Base-by-base conservation (phyloP, 352 stramenopile genomes). In the Pythium brassicae region DNA sequence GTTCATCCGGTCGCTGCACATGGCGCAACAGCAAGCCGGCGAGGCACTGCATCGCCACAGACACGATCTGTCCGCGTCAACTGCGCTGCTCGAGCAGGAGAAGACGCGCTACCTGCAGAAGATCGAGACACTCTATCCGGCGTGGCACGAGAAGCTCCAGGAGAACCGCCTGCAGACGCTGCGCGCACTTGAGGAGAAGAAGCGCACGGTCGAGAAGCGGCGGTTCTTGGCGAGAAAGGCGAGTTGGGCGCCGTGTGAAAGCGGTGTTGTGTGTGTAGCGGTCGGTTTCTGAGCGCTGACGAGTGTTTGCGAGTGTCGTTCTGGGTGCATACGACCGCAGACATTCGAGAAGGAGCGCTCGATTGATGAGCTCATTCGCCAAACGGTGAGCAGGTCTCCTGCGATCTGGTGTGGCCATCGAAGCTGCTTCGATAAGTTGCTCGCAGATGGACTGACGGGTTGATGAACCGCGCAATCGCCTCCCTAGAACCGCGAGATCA, bases 291-390 rank as follows among this genome's bases (percentile, higher is more conserved):
- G n/a, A n/a, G n/a, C n/a, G n/a, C n/a, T n/a, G n/a, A n/a, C n/a
- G n/a, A n/a, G n/a, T n/a, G n/a, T n/a, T n/a, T n/a, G n/a, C n/a
- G n/a, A n/a, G n/a, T n/a, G n/a, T n/a, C n/a, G n/a, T n/a, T n/a
- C n/a, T n/a, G n/a, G n/a, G n/a, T n/a, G n/a, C n/a, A n/a, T n/a
- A n/a, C n/a, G 60, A 17, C 14, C 35, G 19, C 20, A 94, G 84
- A 87, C 73, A 10, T 94, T 92, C 66, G 79, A 94, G 42, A 89
- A 87, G 27, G 82, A 92, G 46, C 80, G 87, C 40, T 84, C 66
- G 11, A 48, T 92, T 1, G 75, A 85, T 26, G 71, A 83, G 51
- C 61, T 92, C 40, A 86, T 94, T 46, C 68, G 64, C 4, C 78
- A 85, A 63, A 87, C 79, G 59, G 82, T 94, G 57, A 3, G 66